Base-by-base conservation (phyloP, 2,329 filamentous ascomycete genomes). In the Talaromyces sp. region DNA sequence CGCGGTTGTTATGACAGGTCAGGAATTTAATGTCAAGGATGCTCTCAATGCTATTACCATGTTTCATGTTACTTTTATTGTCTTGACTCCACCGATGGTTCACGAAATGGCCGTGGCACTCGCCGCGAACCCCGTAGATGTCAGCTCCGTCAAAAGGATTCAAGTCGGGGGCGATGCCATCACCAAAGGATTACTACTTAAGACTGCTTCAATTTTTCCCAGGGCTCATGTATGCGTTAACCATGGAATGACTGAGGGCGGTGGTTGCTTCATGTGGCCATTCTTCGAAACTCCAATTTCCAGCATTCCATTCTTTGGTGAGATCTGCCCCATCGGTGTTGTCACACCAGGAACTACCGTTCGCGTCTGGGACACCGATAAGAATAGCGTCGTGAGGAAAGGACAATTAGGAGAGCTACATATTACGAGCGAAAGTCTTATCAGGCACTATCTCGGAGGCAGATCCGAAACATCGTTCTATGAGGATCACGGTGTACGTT, bases 191-290 rank as follows among this genome's bases (percentile, higher is more conserved):
- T 24, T 58, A 27, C 6, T 58, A 37, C 33, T 58, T 14, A 58
- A 58, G 22, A 41, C 19, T 14, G 56, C 56, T 5, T 39, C 56
- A 11, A 19, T 39, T n/a, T 58, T 43, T 22, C 56, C 56, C 10
- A 39, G 31, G 14, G 56, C 56, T 4, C 33, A 31, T 14, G 37
- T 58, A 37, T 39, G 33, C 22, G 56, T 58, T 24, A 43, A 41
- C 37, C 56, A 58, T 43, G 56, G 56, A 7, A 43, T 58, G 56
- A 58, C 56, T 10, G 56, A 58, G 9, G 56, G 56, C 2, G 56
- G 33, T 58, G 56, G 56, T n/a, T 39, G 22, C 31, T 58, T 43
- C 19, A n/a, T 24, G n/a, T 58, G 37, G 56, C 56, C 56, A 27
- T 58, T 58, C 16, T 39, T 39, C 13, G 22, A 27, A 9, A 27